Base-by-base conservation (phyloP, 1,139 yeast species). In the Candida tetrigidarum region DNA sequence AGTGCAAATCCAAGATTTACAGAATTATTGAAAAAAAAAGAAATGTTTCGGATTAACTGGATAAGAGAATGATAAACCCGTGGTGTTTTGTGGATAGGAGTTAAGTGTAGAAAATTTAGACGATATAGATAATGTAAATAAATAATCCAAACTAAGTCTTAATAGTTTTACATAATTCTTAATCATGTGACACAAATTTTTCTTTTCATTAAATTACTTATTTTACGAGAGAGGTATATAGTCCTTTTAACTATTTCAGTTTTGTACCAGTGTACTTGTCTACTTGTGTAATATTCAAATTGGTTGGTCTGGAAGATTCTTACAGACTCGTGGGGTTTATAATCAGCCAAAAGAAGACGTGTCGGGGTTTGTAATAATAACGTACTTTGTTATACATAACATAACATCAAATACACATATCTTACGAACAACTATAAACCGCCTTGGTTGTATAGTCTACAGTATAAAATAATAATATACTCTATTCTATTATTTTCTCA, bases 171-270 rank as follows among this genome's bases (percentile, higher is more conserved):
- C n/a, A n/a, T n/a, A n/a, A n/a, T n/a, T n/a, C n/a, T n/a, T n/a
- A n/a, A 32, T 32, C 36, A 32, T 32, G 26, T 32, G 36, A 32
- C 36, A 32, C 36, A 32, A 32, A 32, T 32, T 7, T n/a, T n/a
- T n/a, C n/a, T n/a, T n/a, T n/a, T n/a, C 2, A 12, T 32, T 10
- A 32, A n/a, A 11, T 19, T 25, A 23, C 36, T 23, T 15, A n/a
- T n/a, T n/a, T 28, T 12, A 28, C 8, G 15, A 12, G 32, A 6
- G 32, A 11, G 4, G n/a, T 25, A 8, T 29, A 23, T 23, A 23
- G 26, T 23, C 11, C 3, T 9, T 23, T 23, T 23, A 5, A n/a
- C n/a, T n/a, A n/a, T n/a, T n/a, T n/a, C n/a, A n/a, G n/a, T n/a
- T n/a, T n/a, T n/a, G n/a, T n/a, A n/a, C n/a, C n/a, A n/a, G n/a